phyloP scores from a whole-genome alignment of 164 flowering plant genomes.

The Litsea cubeba region DNA sequence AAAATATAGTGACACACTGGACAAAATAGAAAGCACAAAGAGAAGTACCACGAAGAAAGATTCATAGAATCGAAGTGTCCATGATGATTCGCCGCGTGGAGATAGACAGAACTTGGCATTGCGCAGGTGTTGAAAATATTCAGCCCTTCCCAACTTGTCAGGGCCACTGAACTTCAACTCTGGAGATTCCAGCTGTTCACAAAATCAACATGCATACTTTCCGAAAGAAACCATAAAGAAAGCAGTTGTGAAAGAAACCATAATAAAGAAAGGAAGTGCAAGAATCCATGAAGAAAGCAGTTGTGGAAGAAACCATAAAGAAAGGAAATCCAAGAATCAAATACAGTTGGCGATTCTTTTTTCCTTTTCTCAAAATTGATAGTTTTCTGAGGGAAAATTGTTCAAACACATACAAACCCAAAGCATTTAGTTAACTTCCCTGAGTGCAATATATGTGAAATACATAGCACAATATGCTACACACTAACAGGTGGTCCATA shows the following conservation, averaged over 20 bases:
- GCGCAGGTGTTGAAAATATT: constrained; percentile 79
- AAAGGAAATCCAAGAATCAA: neutral
- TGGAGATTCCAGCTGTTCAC: constrained; percentile 96
- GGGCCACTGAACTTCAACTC: constrained; percentile 86
- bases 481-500: too few species aligned
- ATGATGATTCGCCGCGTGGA: constrained; percentile 98
- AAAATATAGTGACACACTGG: neutral
- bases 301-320: neutral
- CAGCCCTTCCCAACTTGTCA: constrained; percentile 64
- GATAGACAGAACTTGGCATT: constrained; percentile 96
- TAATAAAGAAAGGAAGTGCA: neutral
- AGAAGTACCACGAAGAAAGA: constrained; percentile 80
- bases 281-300: neutral
- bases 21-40: neutral
- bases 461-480: too few species aligned
- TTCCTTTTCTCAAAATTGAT: too few species aligned
- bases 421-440: too few species aligned
- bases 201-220: constrained; percentile 26
- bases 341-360: too few species aligned
- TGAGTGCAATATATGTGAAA: too few species aligned
- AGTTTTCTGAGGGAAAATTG: too few species aligned
- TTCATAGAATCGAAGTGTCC: constrained; percentile 96
- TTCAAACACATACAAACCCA: too few species aligned
- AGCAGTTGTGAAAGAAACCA: neutral
- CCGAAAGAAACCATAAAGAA: neutral